Evolutionary conservation across 2,329 filamentous ascomycete species (phyloP).

Genomic region (Aspergillus sp.): DNA sequence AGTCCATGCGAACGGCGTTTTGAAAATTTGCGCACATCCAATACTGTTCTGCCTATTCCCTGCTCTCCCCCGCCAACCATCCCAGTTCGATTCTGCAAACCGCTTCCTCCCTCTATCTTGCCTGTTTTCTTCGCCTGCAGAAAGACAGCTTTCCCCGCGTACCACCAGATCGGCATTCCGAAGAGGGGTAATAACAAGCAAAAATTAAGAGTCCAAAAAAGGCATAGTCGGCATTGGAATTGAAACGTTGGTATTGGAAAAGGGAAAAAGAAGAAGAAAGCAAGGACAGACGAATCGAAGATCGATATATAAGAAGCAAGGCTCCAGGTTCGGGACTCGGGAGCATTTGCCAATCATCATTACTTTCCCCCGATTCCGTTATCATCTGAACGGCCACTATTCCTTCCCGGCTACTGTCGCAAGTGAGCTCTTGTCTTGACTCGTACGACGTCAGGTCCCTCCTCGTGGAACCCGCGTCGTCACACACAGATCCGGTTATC

Average conservation of each 20-base stretch:
- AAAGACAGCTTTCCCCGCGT: slow-evolving; percentile 28
- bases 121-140: slow-evolving; percentile 15
- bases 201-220: slow-evolving; percentile 1
- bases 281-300: background rate
- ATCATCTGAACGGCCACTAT: background rate
- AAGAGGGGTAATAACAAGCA: slow-evolving; percentile 17
- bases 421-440: background rate
- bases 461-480: slow-evolving; percentile 1
- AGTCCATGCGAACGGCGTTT: slow-evolving; percentile 11
- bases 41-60: slow-evolving; percentile 2
- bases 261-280: background rate
- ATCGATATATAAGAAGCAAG: background rate
- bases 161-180: slow-evolving; percentile 22
- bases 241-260: background rate
- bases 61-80: slow-evolving; percentile 8
- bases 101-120: background rate
- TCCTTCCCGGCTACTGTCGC: background rate
- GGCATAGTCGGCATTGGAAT: slow-evolving; percentile 13
- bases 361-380: background rate
- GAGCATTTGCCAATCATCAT: background rate
- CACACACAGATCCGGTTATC: too few relatives aligned
- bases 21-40: slow-evolving; percentile 16
- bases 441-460: background rate
- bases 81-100: slow-evolving; percentile 20
- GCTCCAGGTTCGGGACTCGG: background rate